Evolutionary conservation across 345 rosid genomes (phyloP).

Genomic region (Excoecaria agallocha): DNA sequence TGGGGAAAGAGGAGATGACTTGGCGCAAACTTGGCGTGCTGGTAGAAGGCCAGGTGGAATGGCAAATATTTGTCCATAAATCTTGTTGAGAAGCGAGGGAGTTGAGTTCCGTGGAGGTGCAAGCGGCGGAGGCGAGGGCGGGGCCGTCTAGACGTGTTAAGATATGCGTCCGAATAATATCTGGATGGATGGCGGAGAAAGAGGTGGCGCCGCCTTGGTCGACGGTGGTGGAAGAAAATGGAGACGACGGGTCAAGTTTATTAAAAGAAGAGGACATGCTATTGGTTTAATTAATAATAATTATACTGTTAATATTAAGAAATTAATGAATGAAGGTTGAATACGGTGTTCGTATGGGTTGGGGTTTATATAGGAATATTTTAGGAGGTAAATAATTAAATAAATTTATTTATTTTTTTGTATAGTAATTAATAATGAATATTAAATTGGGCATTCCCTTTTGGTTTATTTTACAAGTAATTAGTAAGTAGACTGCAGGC

Average conservation of each 20-base stretch:
- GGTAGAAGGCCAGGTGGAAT: conserved; percentile 80
- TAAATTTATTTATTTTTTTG: too few relatives aligned
- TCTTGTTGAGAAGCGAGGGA: conserved; percentile 40
- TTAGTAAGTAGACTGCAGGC: too few relatives aligned
- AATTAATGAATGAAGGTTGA: too few relatives aligned
- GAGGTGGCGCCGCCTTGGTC: conserved; percentile 1
- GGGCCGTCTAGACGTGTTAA: conserved; percentile 72
- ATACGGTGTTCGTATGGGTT: too few relatives aligned
- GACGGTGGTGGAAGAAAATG: background rate
- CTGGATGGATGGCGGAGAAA: conserved; percentile 47
- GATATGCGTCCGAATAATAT: conserved; percentile 59
- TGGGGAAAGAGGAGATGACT: conserved; percentile 40
- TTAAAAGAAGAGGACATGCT: background rate
- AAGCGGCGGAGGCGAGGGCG: conserved; percentile 53
- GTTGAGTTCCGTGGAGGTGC: conserved; percentile 51
- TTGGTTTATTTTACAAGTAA: too few relatives aligned
- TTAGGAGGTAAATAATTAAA: too few relatives aligned
- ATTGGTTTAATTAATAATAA: too few relatives aligned
- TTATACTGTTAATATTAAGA: too few relatives aligned
- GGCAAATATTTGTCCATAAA: conserved; percentile 57
- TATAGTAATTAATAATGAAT: too few relatives aligned
- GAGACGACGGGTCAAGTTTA: background rate
- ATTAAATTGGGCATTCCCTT: too few relatives aligned
- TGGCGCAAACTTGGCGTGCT: conserved; percentile 27
- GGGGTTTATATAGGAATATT: too few relatives aligned